Evolutionary conservation across 768 basidiomycete genomes (phyloP).

Genomic region (Hypholoma fasciculare): DNA sequence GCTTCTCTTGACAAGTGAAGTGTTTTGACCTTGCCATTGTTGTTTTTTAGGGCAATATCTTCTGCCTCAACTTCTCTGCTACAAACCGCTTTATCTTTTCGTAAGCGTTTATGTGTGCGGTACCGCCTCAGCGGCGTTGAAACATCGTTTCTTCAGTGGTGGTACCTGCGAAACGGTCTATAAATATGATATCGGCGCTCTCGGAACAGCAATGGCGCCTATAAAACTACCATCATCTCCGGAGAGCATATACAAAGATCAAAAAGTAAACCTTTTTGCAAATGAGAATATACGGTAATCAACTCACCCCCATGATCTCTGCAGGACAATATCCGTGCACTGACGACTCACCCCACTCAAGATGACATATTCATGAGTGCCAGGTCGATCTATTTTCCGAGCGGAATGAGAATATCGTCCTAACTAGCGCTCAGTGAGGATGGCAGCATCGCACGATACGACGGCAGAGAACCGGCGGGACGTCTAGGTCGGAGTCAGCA

Average conservation of each 20-base stretch:
- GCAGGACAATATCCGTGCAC: constrained; percentile 65
- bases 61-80: constrained; percentile 71
- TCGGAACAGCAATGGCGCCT: constrained; percentile 21
- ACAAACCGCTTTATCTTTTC: constrained; percentile 62
- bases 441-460: constrained; percentile 64
- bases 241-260: constrained; percentile 18
- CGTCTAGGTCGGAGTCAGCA: constrained; percentile 39
- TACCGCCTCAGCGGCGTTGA: constrained; percentile 4
- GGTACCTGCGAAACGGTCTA: constrained; percentile 52
- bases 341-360: constrained; percentile 65
- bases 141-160: constrained; percentile 37
- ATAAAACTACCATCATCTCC: constrained; percentile 20
- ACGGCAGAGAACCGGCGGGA: constrained; percentile 41
- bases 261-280: constrained; percentile 16
- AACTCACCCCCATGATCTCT: not conserved
- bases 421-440: constrained; percentile 53
- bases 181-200: constrained; percentile 52
- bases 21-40: not conserved
- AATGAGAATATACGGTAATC: too few relatives aligned
- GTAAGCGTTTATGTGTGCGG: constrained; percentile 29
- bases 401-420: not conserved
- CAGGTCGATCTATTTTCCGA: constrained; percentile 41
- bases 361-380: constrained; percentile 72
- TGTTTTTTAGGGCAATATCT: constrained; percentile 60
- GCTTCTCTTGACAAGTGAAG: not conserved